Evolutionary conservation across 768 basidiomycete species (phyloP).

Genomic region (Clitopilus passeckerianus): DNA sequence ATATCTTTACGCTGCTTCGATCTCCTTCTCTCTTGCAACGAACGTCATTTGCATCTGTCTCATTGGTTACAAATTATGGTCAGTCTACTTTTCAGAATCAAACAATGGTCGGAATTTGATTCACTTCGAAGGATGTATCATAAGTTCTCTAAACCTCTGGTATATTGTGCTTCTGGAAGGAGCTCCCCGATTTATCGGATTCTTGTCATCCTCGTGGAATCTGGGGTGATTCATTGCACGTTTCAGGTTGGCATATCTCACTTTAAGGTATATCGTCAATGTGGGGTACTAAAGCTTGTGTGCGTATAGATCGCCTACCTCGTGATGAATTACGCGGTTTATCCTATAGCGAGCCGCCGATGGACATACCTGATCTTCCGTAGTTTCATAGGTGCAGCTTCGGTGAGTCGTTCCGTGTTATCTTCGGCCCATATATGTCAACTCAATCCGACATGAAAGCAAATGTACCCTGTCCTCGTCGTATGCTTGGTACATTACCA

Average conservation of each 20-base stretch:
- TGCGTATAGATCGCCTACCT: background rate
- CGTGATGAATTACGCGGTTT: background rate
- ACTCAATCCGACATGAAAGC: background rate
- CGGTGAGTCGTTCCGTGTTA: background rate
- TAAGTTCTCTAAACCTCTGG: background rate
- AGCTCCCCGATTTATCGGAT: background rate
- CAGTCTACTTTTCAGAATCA: background rate
- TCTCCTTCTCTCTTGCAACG: constrained; percentile 20
- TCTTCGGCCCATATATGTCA: background rate
- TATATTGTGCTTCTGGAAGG: background rate
- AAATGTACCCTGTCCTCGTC: background rate
- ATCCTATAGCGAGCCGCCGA: background rate
- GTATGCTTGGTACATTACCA: background rate
- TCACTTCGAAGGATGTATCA: background rate
- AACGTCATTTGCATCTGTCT: constrained; percentile 22
- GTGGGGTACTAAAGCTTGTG: background rate
- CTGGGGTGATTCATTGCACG: background rate
- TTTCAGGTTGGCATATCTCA: background rate
- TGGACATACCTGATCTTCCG: background rate
- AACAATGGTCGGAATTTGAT: background rate
- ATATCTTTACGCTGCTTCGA: background rate
- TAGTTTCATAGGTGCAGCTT: background rate
- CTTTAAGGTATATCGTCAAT: background rate
- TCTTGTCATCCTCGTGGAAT: background rate
- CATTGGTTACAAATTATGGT: constrained; percentile 24